Percentiles rank a stretch among this genome's conserved stretches.
These are phyloP conservation scores for Hypoxylon sp. DNA, from an alignment of 2,329 filamentous ascomycete species.

Conservation along the genomic window DNA sequence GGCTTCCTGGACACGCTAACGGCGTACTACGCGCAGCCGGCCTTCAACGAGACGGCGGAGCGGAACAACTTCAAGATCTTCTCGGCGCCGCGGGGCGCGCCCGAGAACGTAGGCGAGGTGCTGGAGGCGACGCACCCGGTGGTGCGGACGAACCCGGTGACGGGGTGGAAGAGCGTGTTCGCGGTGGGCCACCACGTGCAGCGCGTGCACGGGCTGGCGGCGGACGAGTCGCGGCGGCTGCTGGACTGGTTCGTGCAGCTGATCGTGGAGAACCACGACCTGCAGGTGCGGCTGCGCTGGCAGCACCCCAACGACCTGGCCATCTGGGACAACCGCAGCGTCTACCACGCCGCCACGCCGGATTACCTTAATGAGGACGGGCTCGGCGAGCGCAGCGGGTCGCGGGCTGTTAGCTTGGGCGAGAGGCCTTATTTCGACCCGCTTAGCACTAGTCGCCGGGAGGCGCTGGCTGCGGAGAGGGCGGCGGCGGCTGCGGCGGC, in stretches of 20 bases:
- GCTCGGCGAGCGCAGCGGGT: conserved; percentile 57
- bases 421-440: conserved; percentile 65
- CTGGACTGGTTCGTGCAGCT: conserved; percentile 48
- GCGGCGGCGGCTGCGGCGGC: conserved; percentile 1
- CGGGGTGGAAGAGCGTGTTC: conserved; percentile 68
- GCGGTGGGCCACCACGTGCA: conserved; percentile 49
- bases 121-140: conserved; percentile 67
- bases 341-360: conserved; percentile 66
- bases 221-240: conserved; percentile 42
- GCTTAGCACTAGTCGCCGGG: conserved; percentile 58
- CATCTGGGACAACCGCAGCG: conserved; percentile 70
- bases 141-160: conserved; percentile 72
- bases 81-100: conserved; percentile 61
- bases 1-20: conserved; percentile 61
- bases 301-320: conserved; percentile 55
- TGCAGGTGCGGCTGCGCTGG: conserved; percentile 52
- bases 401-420: conserved; percentile 63
- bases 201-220: conserved; percentile 46
- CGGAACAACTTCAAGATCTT: conserved; percentile 59
- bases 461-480: conserved; percentile 52
- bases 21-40: conserved; percentile 56
- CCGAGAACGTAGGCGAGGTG: conserved; percentile 65
- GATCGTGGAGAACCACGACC: conserved; percentile 49
- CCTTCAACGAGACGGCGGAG: conserved; percentile 56
- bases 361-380: conserved; percentile 62